A percentile compares a stretch with the other conserved stretches of the same genome.
These are phyloP conservation scores for Apophysomyces sp. DNA, from an alignment of 371 early-diverging fungal genomes.

Conservation along the genomic window DNA sequence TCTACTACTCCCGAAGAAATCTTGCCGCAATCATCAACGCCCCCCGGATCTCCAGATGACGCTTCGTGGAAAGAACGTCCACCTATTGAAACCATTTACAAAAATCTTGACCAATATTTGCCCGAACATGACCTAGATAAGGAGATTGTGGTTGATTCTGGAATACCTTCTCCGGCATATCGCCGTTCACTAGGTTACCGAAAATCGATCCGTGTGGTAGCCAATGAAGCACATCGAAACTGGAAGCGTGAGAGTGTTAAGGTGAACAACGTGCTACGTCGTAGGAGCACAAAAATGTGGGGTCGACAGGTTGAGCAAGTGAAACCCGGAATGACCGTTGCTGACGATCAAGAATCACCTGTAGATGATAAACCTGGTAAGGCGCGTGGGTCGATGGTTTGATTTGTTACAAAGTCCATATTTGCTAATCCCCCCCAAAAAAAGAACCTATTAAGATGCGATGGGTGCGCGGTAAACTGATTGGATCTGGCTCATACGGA, in stretches of 20 bases:
- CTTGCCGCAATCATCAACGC: neutral
- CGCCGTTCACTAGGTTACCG: conserved; percentile 23
- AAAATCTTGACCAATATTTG: conserved; percentile 71
- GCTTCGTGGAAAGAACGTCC: conserved; percentile 66
- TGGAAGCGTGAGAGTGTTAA: conserved; percentile 2
- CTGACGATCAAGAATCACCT: conserved; percentile 4
- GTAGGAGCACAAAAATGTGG: conserved; percentile 59
- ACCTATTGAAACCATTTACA: conserved; percentile 65
- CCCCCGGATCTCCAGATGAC: neutral
- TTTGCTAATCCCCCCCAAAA: conserved; percentile 4
- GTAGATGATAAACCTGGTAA: neutral
- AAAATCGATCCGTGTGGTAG: conserved; percentile 53
- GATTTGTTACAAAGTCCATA: neutral
- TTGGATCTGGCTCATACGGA: conserved; percentile 97
- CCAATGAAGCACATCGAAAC: conserved; percentile 43
- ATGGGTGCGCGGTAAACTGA: conserved; percentile 85
- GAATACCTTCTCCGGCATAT: neutral
- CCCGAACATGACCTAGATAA: conserved; percentile 76
- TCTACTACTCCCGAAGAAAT: neutral
- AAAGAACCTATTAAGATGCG: conserved; percentile 35
- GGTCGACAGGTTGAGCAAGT: conserved; percentile 43
- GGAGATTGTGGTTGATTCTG: conserved; percentile 61
- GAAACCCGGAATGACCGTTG: conserved; percentile 27
- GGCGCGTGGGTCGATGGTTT: neutral
- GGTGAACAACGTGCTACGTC: conserved; percentile 29